Evolutionary conservation across 495 filamentous ascomycete genomes (phyloP).

Genomic region (Penicillium turbatum): DNA sequence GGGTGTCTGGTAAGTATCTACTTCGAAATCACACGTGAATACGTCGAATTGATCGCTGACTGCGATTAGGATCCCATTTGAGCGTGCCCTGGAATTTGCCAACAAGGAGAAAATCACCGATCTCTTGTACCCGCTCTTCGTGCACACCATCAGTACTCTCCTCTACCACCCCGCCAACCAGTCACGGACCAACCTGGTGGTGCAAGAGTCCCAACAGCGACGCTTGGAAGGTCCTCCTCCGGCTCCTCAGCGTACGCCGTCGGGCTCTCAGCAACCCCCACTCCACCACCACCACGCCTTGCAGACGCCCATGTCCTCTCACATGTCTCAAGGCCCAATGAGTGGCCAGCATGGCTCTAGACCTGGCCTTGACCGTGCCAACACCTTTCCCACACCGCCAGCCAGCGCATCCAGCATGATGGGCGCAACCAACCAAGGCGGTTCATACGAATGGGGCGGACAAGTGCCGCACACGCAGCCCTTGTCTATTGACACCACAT

Average conservation of each 20-base stretch:
- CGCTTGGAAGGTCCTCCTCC: constrained; percentile 47
- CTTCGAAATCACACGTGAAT: background rate
- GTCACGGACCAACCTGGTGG: constrained; percentile 72
- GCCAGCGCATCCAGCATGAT: constrained; percentile 89
- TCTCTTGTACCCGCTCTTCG: constrained; percentile 89
- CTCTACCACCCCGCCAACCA: constrained; percentile 93
- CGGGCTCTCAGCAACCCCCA: constrained; percentile 58
- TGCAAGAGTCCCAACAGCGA: constrained; percentile 79
- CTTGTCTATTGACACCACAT: constrained; percentile 78
- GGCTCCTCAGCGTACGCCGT: constrained; percentile 37
- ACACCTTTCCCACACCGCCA: constrained; percentile 92
- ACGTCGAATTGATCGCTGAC: background rate
- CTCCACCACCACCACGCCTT: constrained; percentile 80
- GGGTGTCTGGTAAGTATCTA: constrained; percentile 92
- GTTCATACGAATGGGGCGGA: constrained; percentile 69
- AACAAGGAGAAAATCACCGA: constrained; percentile 99
- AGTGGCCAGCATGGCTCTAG: constrained; percentile 69
- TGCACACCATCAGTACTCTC: constrained; percentile 92
- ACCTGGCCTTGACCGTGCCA: constrained; percentile 72
- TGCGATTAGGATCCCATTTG: constrained; percentile 82
- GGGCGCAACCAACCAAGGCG: constrained; percentile 69
- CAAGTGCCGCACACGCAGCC: constrained; percentile 65
- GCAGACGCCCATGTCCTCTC: constrained; percentile 58
- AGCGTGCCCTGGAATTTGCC: constrained; percentile 92
- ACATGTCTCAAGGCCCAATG: constrained; percentile 68